phyloP scores from a whole-genome alignment of 371 early-diverging fungal genomes.

The Syncephalastrum contaminatum region DNA sequence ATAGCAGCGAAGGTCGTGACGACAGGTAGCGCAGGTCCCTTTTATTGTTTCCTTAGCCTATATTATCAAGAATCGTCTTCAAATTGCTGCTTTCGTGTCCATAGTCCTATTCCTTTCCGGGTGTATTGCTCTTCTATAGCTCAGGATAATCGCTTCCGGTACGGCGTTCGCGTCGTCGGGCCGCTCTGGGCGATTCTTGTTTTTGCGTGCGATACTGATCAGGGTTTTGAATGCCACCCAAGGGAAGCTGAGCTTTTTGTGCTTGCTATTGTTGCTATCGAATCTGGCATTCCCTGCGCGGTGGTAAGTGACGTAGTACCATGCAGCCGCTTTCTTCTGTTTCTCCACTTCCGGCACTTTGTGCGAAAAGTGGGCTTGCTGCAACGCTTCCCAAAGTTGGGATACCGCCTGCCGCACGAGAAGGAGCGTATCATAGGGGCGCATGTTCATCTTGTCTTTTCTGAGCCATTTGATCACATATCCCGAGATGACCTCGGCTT shows the following conservation, averaged over 20 bases:
- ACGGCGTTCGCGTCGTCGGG: no score
- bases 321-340: conserved; percentile 58
- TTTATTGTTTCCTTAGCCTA: no score
- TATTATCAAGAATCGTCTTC: no score
- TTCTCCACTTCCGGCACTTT: conserved; percentile 7
- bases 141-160: no score
- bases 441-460: conserved; percentile 8
- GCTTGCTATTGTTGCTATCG: conserved; percentile 14
- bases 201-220: conserved; percentile 28
- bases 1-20: no score
- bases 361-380: neutral
- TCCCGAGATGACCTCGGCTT: conserved; percentile 44
- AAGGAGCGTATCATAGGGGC: conserved; percentile 1
- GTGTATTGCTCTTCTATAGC: no score
- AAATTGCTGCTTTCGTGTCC: no score
- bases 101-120: no score
- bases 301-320: conserved; percentile 72
- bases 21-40: no score
- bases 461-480: conserved; percentile 28
- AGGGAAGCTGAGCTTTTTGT: conserved; percentile 54
- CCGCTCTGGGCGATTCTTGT: conserved; percentile 8
- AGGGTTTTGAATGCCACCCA: conserved; percentile 45
- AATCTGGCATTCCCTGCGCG: conserved; percentile 14
- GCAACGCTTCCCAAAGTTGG: conserved; percentile 7
- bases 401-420: conserved; percentile 3